Percentiles rank a stretch among this genome's conserved stretches.
Conservation (phyloP, 2,329 filamentous ascomycete genomes). For the Sporothrix inflata region DNA sequence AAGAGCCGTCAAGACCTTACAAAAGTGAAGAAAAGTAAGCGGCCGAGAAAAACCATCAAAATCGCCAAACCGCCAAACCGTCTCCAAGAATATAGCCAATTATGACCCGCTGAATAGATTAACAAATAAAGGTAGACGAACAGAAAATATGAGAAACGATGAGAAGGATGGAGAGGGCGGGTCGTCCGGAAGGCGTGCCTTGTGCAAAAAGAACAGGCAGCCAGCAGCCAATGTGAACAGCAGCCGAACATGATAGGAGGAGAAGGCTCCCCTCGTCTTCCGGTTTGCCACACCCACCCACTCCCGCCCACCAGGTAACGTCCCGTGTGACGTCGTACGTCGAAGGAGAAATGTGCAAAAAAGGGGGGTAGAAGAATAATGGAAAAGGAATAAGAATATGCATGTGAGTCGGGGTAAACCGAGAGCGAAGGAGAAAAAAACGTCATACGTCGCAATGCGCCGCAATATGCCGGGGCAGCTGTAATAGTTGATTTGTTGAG, state of each 20-base stretch:
- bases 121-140: not conserved
- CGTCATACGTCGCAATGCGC: slow-evolving; percentile 14
- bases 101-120: not conserved
- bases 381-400: not conserved
- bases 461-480: slow-evolving; percentile 7
- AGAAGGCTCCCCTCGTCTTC: not conserved
- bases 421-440: not conserved
- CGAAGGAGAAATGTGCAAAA: not conserved
- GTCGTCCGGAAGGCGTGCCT: not conserved
- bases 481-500: slow-evolving; percentile 3
- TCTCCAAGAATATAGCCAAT: not conserved
- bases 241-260: not conserved
- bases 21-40: not conserved
- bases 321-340: slow-evolving; percentile 21
- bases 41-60: not conserved
- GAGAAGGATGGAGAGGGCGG: not conserved
- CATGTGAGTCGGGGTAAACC: not conserved
- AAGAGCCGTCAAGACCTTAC: slow-evolving; percentile 9
- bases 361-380: not conserved
- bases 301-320: slow-evolving; percentile 1
- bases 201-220: not conserved
- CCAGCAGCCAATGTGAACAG: not conserved
- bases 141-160: not conserved
- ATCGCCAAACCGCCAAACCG: not conserved
- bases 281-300: slow-evolving; percentile 11